Percentiles rank a stretch among this genome's conserved stretches.
These are phyloP conservation scores for Pichia sp. DNA, from an alignment of 1,139 yeast species.

Conservation along the genomic window DNA sequence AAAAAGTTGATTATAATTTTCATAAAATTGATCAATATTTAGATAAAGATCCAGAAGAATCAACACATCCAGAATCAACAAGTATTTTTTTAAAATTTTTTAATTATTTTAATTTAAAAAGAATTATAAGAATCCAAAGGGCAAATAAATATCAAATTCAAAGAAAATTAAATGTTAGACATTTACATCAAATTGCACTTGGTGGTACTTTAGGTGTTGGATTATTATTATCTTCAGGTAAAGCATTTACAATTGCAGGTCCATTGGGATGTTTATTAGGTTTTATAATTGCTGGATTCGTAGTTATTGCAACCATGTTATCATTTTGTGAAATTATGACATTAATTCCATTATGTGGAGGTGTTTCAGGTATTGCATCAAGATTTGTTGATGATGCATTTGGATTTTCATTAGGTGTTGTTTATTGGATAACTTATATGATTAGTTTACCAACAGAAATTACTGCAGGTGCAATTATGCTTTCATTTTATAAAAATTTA, in stretches of 20 bases:
- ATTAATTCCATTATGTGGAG: constrained; percentile 73
- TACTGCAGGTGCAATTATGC: constrained; percentile 71
- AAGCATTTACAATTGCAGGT: constrained; percentile 71
- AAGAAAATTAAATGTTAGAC: constrained; percentile 60
- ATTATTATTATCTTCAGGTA: constrained; percentile 67
- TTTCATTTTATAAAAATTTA: constrained; percentile 56
- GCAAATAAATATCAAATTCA: constrained; percentile 33
- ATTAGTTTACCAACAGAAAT: constrained; percentile 75
- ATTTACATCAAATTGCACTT: constrained; percentile 73
- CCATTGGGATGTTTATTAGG: constrained; percentile 78
- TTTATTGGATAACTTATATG: constrained; percentile 70
- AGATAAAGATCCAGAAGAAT: constrained; percentile 11
- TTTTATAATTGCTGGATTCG: constrained; percentile 56
- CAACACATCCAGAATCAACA: neutral
- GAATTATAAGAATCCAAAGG: constrained; percentile 16
- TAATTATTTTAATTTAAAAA: constrained; percentile 11
- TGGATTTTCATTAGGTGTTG: constrained; percentile 77
- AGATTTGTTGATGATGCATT: constrained; percentile 81
- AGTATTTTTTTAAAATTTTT: constrained; percentile 2
- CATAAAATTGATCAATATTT: constrained; percentile 19
- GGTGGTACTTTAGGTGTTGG: constrained; percentile 90
- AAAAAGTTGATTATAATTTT: constrained; percentile 27
- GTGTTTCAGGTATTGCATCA: constrained; percentile 68
- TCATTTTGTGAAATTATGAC: constrained; percentile 87
- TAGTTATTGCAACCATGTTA: constrained; percentile 64